These are phyloP conservation scores for Bisporella sp. DNA, from an alignment of 2,329 filamentous ascomycete genomes.

Conservation along the genomic window DNA sequence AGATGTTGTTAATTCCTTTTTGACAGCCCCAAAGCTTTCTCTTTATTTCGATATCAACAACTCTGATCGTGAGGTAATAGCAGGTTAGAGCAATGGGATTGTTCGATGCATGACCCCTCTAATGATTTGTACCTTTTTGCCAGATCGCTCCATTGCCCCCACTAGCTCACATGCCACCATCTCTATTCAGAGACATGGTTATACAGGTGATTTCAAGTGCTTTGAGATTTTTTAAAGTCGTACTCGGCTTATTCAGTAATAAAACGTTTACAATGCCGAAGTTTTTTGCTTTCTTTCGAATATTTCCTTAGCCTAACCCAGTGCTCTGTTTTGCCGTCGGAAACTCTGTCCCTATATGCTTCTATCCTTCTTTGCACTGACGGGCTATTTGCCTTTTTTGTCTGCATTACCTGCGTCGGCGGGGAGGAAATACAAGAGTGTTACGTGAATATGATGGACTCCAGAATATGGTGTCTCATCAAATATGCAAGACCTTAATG, in stretches of 20 bases:
- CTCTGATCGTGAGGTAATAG: constrained; percentile 78
- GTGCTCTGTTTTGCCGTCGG: constrained; percentile 89
- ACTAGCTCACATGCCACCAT: constrained; percentile 84
- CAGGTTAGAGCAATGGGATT: constrained; percentile 85
- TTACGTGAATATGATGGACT: constrained; percentile 79
- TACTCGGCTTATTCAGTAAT: constrained; percentile 52
- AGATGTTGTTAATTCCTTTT: constrained; percentile 68
- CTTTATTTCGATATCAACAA: constrained; percentile 86
- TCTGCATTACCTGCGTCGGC: constrained; percentile 86
- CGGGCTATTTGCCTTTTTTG: constrained; percentile 83
- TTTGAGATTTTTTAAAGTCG: constrained; percentile 69
- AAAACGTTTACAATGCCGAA: constrained; percentile 57
- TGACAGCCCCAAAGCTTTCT: constrained; percentile 85
- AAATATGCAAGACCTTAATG: constrained; percentile 93
- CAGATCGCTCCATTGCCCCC: constrained; percentile 74
- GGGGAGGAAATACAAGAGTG: constrained; percentile 76
- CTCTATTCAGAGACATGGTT: constrained; percentile 84
- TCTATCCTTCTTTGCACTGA: constrained; percentile 82
- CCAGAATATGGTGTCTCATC: constrained; percentile 87
- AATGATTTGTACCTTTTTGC: constrained; percentile 84
- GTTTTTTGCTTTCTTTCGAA: constrained; percentile 87
- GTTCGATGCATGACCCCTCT: constrained; percentile 72
- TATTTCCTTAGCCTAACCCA: constrained; percentile 84
- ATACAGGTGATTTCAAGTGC: constrained; percentile 89
- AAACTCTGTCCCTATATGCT: constrained; percentile 97